Conservation (phyloP, 148 eudicot genomes). For the Rhododendron molle region DNA sequence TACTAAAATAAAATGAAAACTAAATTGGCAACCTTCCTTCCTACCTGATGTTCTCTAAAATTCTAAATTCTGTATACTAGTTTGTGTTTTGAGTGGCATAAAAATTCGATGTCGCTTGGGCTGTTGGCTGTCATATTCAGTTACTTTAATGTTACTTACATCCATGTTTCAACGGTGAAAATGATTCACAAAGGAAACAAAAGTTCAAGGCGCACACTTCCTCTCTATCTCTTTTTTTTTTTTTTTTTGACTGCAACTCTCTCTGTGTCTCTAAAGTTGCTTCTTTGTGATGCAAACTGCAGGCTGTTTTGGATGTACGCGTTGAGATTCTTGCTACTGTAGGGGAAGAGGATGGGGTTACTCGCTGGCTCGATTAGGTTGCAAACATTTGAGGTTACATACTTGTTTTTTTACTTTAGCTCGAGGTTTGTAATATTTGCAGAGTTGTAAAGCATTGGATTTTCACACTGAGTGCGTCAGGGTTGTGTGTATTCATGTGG, state of each 20-base stretch:
- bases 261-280: neutral
- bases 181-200: neutral
- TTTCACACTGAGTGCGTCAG: neutral
- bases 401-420: neutral
- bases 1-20: neutral
- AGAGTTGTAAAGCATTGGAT: slow-evolving; percentile 10
- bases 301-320: slow-evolving; percentile 82
- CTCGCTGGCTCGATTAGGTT: slow-evolving; percentile 89
- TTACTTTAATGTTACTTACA: neutral
- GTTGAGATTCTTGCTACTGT: slow-evolving; percentile 80
- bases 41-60: neutral
- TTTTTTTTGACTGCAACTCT: no score
- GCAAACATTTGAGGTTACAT: neutral
- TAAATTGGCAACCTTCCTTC: neutral
- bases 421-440: neutral
- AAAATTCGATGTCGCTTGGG: neutral
- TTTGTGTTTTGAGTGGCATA: neutral
- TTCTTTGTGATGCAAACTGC: slow-evolving; percentile 24
- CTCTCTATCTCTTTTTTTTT: neutral
- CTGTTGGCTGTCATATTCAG: neutral
- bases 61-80: neutral
- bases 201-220: neutral
- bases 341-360: slow-evolving; percentile 79
- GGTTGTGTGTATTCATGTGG: slow-evolving; percentile 4
- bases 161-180: neutral